Percentiles rank a stretch among this genome's conserved stretches.
Conservation (phyloP, 192 early-diverging fungal genomes). For the Backusella tuberculispora region DNA sequence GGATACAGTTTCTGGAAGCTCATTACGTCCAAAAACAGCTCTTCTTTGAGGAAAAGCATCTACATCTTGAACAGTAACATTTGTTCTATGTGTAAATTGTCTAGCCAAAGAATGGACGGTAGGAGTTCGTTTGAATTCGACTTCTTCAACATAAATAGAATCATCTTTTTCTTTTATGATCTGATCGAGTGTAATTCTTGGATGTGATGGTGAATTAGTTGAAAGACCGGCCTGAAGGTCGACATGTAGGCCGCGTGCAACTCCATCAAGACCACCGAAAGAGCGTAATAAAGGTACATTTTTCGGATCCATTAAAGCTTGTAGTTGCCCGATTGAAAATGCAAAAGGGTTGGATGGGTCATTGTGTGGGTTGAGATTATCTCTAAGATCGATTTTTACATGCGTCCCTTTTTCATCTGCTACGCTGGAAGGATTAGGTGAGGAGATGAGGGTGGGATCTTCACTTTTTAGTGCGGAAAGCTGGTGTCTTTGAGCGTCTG, state of each 20-base stretch:
- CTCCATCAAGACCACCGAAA: conserved; percentile 54
- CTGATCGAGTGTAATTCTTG: conserved; percentile 2
- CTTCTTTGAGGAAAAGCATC: conserved; percentile 59
- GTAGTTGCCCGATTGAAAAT: conserved; percentile 50
- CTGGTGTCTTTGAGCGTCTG: neutral
- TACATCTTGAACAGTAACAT: neutral
- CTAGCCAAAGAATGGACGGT: conserved; percentile 23
- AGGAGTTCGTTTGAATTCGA: conserved; percentile 19
- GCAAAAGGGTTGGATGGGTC: conserved; percentile 52
- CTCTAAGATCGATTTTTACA: conserved; percentile 18
- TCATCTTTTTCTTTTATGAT: conserved; percentile 19
- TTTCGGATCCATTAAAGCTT: conserved; percentile 60
- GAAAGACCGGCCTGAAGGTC: conserved; percentile 50
- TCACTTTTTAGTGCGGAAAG: conserved; percentile 18
- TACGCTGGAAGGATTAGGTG: neutral
- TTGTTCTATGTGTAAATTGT: conserved; percentile 18
- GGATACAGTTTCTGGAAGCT: conserved; percentile 66
- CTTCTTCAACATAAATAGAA: conserved; percentile 18
- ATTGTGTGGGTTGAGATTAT: conserved; percentile 32
- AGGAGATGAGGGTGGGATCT: conserved; percentile 16
- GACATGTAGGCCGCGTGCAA: conserved; percentile 51
- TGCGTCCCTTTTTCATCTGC: conserved; percentile 3
- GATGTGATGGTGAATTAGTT: conserved; percentile 2
- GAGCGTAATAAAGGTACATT: conserved; percentile 41
- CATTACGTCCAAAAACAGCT: conserved; percentile 66